These are phyloP conservation scores for Globisporangium viniferum DNA, from an alignment of 352 stramenopile genomes.

Conservation along the genomic window DNA sequence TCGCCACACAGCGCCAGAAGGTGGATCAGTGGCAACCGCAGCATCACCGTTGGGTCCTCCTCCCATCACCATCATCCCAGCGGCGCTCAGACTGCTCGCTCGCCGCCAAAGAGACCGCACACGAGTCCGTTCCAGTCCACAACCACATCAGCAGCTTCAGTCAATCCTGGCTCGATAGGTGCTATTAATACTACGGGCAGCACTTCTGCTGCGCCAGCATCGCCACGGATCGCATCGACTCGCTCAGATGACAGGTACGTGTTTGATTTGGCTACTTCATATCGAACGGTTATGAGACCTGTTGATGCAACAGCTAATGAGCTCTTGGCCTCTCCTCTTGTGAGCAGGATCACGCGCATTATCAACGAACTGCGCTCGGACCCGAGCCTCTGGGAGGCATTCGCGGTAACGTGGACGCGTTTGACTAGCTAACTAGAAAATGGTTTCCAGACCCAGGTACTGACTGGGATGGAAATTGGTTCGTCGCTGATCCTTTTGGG, in stretches of 20 bases:
- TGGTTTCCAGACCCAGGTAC: neutral
- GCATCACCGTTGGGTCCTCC: no score
- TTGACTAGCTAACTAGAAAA: neutral
- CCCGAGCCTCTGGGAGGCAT: slow-evolving; percentile 46
- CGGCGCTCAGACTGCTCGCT: slow-evolving; percentile 8
- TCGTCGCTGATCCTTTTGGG: neutral
- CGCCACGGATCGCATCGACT: slow-evolving; percentile 18
- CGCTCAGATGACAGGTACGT: slow-evolving; percentile 30
- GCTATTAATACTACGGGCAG: slow-evolving; percentile 7
- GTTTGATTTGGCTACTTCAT: neutral
- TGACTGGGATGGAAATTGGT: neutral
- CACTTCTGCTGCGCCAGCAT: slow-evolving; percentile 6
- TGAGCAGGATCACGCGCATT: slow-evolving; percentile 44
- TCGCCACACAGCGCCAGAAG: neutral
- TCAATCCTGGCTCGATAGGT: neutral
- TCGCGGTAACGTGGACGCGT: slow-evolving; percentile 28
- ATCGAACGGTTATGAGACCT: neutral
- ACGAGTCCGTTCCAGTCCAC: slow-evolving; percentile 17
- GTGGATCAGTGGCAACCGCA: neutral
- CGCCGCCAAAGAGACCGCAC: slow-evolving; percentile 10
- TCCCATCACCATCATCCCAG: neutral
- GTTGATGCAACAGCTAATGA: neutral
- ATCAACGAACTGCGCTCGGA: slow-evolving; percentile 60
- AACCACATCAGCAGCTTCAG: neutral
- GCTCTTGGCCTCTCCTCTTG: neutral